Percentiles rank a stretch among this genome's conserved stretches.
Evolutionary conservation across 73 alveolate species (phyloP).

Genomic region (Tetrahymena malaccensis): DNA sequence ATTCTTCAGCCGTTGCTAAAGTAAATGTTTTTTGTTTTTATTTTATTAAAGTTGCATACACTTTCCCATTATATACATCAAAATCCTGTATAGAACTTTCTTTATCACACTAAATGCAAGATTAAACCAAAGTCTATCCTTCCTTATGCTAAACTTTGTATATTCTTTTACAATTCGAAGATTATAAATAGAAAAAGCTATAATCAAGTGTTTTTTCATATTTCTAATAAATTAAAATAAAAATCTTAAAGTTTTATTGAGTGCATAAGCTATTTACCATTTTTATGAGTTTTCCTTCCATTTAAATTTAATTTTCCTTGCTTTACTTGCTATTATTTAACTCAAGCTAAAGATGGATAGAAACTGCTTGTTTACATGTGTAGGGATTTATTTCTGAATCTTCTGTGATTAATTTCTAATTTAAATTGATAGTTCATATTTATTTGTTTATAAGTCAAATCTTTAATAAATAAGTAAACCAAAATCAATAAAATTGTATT

Average conservation of each 20-base stretch:
- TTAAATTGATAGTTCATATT: not conserved
- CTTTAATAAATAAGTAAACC: not conserved
- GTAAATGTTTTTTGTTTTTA: not conserved
- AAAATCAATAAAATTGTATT: not conserved
- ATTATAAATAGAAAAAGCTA: not conserved
- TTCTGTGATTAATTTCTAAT: not conserved
- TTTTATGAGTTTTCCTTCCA: not conserved
- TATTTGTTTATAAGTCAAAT: not conserved
- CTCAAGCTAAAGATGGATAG: not conserved
- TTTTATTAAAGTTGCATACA: not conserved
- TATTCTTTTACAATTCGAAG: not conserved
- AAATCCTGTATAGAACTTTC: not conserved
- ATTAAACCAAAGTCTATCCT: not conserved
- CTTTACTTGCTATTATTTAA: not conserved
- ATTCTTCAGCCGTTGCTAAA: not conserved
- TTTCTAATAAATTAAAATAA: not conserved
- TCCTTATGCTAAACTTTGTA: not conserved
- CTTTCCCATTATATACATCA: not conserved
- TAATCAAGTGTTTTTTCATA: not conserved
- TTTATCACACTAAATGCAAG: not conserved
- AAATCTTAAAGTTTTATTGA: not conserved
- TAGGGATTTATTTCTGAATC: not conserved
- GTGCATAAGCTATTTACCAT: not conserved
- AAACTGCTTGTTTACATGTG: not conserved
- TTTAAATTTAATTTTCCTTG: not conserved